Evolutionary conservation across 805 yeast genomes (phyloP).

Genomic region (Isabelozyma pseudorhagii): DNA sequence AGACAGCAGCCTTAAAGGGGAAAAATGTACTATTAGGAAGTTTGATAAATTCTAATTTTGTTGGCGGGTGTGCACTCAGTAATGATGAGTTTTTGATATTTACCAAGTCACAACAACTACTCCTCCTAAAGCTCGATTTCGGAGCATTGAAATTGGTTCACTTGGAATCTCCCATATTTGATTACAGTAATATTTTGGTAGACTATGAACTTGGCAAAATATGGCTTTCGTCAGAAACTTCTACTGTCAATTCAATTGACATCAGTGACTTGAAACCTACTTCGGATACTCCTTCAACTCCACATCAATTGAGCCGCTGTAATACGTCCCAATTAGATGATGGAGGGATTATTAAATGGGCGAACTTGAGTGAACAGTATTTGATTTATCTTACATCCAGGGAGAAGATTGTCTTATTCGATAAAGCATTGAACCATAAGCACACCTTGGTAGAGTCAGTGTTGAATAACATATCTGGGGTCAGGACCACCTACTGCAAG

Average conservation of each 20-base stretch:
- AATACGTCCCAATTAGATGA: constrained; percentile 21
- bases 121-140: constrained; percentile 21
- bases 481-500: constrained; percentile 28
- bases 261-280: constrained; percentile 10
- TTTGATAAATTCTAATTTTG: constrained; percentile 48
- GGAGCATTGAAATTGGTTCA: constrained; percentile 14
- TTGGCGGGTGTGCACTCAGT: constrained; percentile 32
- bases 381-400: constrained; percentile 31
- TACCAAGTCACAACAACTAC: constrained; percentile 29
- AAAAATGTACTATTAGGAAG: constrained; percentile 56
- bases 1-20: constrained; percentile 44
- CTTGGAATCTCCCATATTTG: constrained; percentile 12
- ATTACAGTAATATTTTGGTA: constrained; percentile 15
- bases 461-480: constrained; percentile 35
- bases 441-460: constrained; percentile 31
- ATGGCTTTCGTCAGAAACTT: constrained; percentile 21
- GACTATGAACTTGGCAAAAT: constrained; percentile 16
- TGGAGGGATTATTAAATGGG: constrained; percentile 22
- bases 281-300: neutral
- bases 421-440: constrained; percentile 6
- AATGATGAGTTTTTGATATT: constrained; percentile 34
- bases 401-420: constrained; percentile 34
- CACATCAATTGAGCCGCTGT: constrained; percentile 6
- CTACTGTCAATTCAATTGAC: constrained; percentile 6
- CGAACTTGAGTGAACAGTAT: constrained; percentile 14